phyloP scores from a whole-genome alignment of 129 eudicot species.

The Erigeron canadensis region DNA sequence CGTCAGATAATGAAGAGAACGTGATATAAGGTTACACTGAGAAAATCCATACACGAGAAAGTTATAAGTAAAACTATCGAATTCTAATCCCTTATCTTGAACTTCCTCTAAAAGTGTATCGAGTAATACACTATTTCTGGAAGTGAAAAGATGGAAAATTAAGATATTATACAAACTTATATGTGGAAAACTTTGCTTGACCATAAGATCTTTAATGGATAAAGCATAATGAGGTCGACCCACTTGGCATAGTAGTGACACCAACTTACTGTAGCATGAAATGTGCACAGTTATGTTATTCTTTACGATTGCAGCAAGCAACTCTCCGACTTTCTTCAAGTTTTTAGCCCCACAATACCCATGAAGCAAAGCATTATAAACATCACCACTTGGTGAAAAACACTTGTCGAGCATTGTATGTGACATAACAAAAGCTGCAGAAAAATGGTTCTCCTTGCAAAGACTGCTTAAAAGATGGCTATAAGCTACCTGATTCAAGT shows the following conservation, averaged over 20 bases:
- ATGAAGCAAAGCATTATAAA: slow-evolving; percentile 49
- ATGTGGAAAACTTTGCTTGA: slow-evolving; percentile 36
- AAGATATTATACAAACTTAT: slow-evolving; percentile 56
- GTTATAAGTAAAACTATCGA: slow-evolving; percentile 53
- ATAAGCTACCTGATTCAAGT: slow-evolving; percentile 43
- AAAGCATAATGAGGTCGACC: slow-evolving; percentile 43
- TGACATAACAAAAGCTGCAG: slow-evolving; percentile 46
- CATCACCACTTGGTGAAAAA: slow-evolving; percentile 37
- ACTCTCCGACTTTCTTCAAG: slow-evolving; percentile 43
- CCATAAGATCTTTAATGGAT: slow-evolving; percentile 53
- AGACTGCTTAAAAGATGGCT: slow-evolving; percentile 50
- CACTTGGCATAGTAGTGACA: slow-evolving; percentile 41
- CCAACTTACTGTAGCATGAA: slow-evolving; percentile 61
- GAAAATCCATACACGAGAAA: slow-evolving; percentile 59
- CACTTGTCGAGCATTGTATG: slow-evolving; percentile 42
- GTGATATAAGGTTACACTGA: slow-evolving; percentile 34
- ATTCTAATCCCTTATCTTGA: slow-evolving; percentile 43
- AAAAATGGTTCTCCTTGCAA: slow-evolving; percentile 55
- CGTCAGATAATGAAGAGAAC: slow-evolving; percentile 46
- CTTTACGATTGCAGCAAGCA: slow-evolving; percentile 57
- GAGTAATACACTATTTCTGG: slow-evolving; percentile 31
- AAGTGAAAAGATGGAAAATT: slow-evolving; percentile 59
- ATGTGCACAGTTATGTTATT: slow-evolving; percentile 46
- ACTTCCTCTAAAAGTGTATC: slow-evolving; percentile 45
- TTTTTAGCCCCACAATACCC: slow-evolving; percentile 52